These are phyloP conservation scores for Tetrahymena elliotti DNA, from an alignment of 73 alveolate genomes.

Conservation along the genomic window DNA sequence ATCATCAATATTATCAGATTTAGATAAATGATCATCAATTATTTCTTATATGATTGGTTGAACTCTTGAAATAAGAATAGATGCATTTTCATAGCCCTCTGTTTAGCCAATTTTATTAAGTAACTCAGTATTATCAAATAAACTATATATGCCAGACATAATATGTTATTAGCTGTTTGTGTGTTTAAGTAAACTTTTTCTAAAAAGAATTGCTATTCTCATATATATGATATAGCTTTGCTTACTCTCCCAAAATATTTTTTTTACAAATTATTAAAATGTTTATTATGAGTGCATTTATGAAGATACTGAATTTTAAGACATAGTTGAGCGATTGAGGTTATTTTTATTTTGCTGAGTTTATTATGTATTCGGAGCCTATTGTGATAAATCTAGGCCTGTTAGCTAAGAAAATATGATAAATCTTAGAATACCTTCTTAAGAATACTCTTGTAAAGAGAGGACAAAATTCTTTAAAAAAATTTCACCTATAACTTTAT, in stretches of 20 bases:
- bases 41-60: neutral
- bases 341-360: neutral
- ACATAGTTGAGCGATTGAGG: neutral
- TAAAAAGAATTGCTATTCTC: neutral
- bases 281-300: neutral
- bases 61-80: neutral
- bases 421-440: neutral
- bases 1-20: neutral
- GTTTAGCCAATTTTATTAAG: neutral
- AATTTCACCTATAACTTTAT: neutral
- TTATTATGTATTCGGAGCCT: neutral
- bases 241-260: neutral
- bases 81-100: neutral
- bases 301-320: neutral
- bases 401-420: neutral
- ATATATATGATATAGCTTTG: neutral
- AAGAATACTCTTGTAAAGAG: neutral
- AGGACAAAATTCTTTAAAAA: neutral
- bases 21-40: neutral
- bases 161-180: neutral
- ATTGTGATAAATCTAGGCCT: neutral
- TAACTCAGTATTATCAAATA: neutral
- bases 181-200: neutral
- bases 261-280: neutral
- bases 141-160: neutral